A percentile compares a stretch with the other conserved stretches of the same genome.
These are phyloP conservation scores for Coemansia sp. DNA, from an alignment of 192 early-diverging fungal genomes.

Conservation along the genomic window DNA sequence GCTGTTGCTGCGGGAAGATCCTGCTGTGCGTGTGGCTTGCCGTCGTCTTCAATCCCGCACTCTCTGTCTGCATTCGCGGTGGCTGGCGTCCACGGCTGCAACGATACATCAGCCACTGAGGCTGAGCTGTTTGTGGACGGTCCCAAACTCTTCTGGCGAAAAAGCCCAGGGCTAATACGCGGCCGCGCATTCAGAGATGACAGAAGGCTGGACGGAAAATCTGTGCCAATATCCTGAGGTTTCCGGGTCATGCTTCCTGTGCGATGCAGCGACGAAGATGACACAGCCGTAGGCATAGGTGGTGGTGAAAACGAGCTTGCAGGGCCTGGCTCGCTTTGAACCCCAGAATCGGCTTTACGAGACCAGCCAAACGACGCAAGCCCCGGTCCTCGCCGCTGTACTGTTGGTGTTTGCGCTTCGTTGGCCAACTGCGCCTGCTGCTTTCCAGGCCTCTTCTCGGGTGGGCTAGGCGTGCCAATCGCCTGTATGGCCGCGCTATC, in stretches of 20 bases:
- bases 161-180: conserved; percentile 25
- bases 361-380: conserved; percentile 41
- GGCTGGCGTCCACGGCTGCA: conserved; percentile 42
- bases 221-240: conserved; percentile 1
- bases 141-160: conserved; percentile 23
- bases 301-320: conserved; percentile 7
- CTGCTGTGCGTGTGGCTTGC: conserved; percentile 2
- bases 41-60: conserved; percentile 18
- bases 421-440: conserved; percentile 17
- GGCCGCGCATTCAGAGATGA: conserved; percentile 34
- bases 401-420: conserved; percentile 30
- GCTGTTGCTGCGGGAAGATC: background rate
- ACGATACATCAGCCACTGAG: conserved; percentile 33
- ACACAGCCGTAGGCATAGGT: conserved; percentile 10
- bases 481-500: conserved; percentile 11
- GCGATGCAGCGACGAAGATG: conserved; percentile 6
- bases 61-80: conserved; percentile 29
- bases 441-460: conserved; percentile 21
- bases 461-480: conserved; percentile 36
- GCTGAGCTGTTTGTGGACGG: conserved; percentile 47
- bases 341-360: conserved; percentile 2
- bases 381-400: conserved; percentile 38
- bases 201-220: conserved; percentile 32
- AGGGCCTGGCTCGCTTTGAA: background rate
- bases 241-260: conserved; percentile 10